These are phyloP conservation scores for Gynochthodes officinalis DNA, from an alignment of 257 asterid genomes.

Conservation along the genomic window DNA sequence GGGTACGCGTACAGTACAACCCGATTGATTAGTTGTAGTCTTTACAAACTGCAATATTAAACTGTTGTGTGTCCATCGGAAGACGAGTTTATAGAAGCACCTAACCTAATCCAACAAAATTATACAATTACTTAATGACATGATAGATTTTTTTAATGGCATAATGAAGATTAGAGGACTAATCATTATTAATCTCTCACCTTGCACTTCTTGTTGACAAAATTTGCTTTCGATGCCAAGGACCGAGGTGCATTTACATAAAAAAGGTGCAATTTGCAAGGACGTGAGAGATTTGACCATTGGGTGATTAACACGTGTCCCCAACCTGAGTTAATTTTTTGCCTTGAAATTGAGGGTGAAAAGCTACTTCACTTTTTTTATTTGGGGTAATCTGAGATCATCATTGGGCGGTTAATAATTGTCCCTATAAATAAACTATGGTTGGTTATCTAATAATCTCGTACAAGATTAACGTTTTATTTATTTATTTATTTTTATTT, in stretches of 20 bases:
- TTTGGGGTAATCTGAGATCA: background rate
- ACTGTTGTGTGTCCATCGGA: background rate
- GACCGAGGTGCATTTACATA: background rate
- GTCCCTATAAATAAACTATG: background rate
- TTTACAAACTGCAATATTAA: background rate
- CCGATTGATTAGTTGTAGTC: conserved; percentile 14
- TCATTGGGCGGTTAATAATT: background rate
- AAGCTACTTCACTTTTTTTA: conserved; percentile 2
- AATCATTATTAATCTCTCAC: background rate
- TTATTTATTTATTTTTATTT: no score
- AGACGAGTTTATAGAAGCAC: no score
- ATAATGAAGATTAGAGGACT: background rate
- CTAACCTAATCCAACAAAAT: background rate
- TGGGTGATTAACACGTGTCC: background rate
- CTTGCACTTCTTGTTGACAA: conserved; percentile 9
- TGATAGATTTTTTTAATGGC: background rate
- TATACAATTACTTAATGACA: no score
- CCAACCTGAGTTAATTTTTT: background rate
- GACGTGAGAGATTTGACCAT: background rate
- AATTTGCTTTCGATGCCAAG: background rate
- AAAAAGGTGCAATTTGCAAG: conserved; percentile 17
- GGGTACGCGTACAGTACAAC: background rate
- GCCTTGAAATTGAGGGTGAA: background rate
- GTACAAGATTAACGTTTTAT: no score
- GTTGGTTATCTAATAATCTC: background rate